Evolutionary conservation across 768 basidiomycete genomes (phyloP), one percentile per base, ranked within the genome.

Genomic region (Lentinus tigrinus): DNA sequence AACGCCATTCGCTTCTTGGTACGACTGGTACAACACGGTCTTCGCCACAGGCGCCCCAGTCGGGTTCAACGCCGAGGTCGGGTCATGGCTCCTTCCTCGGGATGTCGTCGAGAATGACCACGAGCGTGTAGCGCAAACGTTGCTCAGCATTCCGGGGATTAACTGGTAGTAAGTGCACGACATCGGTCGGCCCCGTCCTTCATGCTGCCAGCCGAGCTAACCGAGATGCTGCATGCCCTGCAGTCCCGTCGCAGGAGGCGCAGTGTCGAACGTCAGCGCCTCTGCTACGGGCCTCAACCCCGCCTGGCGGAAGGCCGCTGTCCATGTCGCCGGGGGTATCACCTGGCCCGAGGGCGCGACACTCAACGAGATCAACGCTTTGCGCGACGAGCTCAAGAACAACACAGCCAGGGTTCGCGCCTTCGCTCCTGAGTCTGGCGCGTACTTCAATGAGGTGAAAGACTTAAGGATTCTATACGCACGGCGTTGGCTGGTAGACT

Each of bases 371-470:
- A 68, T 72, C 17, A 47, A 63, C 7, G 8, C 40, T 26, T 42
- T 61, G n/a, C 36, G 56, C 2, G 62, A 64, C 2, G 47, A 48
- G 0, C 44, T 71, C 0, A 50, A 62, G 24, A 31, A 48, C 27
- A 63, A 56, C 42, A 63, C 67, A 38, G 47, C 59, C 3, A 51
- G 70, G 10, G 67, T 73, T 14, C 65, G 73, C 7, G 73, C 73
- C 28, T 58, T 77, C 9, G 63, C 66, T 1, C 70, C 71, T 5
- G 49, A 64, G 5, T 65, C 67, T 6, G 79, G 76, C 2, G 70
- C 80, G 1, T 81, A 82, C 65, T 70, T 79, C 43, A 80, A 81
- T 60, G 81, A 83, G 74, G 80, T 76, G 19, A 13, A 70, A 61
- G 7, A 6, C 4, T 6, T 11, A 23, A 10, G 14, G 16, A 31